Conservation (phyloP, 148 eudicot species). For the Rheum nobile region DNA sequence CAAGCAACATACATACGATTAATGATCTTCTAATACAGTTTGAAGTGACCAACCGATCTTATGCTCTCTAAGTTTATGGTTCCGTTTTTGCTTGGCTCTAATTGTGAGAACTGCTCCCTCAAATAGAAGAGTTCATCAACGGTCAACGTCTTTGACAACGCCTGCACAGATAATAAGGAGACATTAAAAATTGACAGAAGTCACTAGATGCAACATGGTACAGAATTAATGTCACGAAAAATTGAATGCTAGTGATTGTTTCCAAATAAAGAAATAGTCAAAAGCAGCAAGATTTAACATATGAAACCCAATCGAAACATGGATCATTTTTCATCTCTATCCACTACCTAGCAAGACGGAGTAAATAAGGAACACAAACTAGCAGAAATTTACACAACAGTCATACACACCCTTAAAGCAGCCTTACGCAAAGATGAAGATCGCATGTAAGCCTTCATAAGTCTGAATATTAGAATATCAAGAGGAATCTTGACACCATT, state of each 20-base stretch:
- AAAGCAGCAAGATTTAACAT: background rate
- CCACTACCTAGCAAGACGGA: background rate
- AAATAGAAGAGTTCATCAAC: conserved; percentile 42
- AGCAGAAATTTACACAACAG: background rate
- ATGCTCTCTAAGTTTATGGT: conserved; percentile 36
- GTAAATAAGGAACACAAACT: background rate
- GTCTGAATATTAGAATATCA: conserved; percentile 39
- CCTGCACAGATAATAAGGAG: conserved; percentile 19
- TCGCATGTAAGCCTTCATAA: conserved; percentile 53
- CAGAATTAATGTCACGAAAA: no score
- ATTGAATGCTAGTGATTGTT: background rate
- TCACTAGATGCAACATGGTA: background rate
- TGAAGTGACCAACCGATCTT: conserved; percentile 17
- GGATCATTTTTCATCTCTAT: background rate
- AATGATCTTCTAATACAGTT: background rate
- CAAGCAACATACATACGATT: background rate
- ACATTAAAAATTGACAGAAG: background rate
- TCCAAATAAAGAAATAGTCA: background rate
- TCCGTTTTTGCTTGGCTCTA: conserved; percentile 32
- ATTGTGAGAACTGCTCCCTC: conserved; percentile 37
- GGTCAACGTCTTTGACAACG: conserved; percentile 41
- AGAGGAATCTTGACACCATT: conserved; percentile 31
- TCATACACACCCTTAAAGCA: conserved; percentile 53
- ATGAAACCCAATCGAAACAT: background rate
- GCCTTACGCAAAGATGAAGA: conserved; percentile 66